Conservation (phyloP, 306 rosid species). For the apple (Malus domestica) region DNA sequence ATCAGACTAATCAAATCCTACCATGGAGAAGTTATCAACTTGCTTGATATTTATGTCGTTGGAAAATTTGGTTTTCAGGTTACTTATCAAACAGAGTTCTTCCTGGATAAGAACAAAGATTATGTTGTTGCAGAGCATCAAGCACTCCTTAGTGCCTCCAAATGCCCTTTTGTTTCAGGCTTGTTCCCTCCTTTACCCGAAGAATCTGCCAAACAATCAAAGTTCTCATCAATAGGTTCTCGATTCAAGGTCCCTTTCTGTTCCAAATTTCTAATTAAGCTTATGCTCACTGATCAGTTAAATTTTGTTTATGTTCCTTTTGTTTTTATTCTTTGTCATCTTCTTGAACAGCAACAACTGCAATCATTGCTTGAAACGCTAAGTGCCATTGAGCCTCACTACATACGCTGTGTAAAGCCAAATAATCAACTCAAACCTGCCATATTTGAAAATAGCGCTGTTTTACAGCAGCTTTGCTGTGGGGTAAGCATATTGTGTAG, state of each 20-base stretch:
- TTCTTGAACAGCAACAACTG: conserved; percentile 63
- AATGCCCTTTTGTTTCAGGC: conserved; percentile 76
- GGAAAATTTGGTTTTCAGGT: conserved; percentile 49
- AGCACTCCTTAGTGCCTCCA: conserved; percentile 68
- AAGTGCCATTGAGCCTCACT: conserved; percentile 90
- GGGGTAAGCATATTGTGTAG: conserved; percentile 56
- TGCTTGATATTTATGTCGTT: neutral
- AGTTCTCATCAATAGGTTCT: conserved; percentile 84
- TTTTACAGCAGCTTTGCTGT: conserved; percentile 82
- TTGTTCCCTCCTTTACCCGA: conserved; percentile 79
- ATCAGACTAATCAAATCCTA: neutral
- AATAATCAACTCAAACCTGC: conserved; percentile 83
- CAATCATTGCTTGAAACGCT: conserved; percentile 92
- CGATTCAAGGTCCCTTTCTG: conserved; percentile 64
- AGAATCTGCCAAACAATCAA: conserved; percentile 81
- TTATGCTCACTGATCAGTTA: neutral
- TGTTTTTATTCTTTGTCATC: conserved; percentile 5
- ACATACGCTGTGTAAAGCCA: conserved; percentile 92
- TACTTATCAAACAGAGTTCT: conserved; percentile 85
- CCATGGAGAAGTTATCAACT: neutral
- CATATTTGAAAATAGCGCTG: conserved; percentile 72
- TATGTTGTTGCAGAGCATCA: conserved; percentile 94
- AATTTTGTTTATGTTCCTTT: conserved; percentile 2
- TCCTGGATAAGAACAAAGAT: conserved; percentile 95
- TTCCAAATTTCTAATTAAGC: conserved; percentile 9